These are phyloP conservation scores for Colletotrichum gloeosporioides DNA, from an alignment of 2,329 filamentous ascomycete species.

Conservation along the genomic window DNA sequence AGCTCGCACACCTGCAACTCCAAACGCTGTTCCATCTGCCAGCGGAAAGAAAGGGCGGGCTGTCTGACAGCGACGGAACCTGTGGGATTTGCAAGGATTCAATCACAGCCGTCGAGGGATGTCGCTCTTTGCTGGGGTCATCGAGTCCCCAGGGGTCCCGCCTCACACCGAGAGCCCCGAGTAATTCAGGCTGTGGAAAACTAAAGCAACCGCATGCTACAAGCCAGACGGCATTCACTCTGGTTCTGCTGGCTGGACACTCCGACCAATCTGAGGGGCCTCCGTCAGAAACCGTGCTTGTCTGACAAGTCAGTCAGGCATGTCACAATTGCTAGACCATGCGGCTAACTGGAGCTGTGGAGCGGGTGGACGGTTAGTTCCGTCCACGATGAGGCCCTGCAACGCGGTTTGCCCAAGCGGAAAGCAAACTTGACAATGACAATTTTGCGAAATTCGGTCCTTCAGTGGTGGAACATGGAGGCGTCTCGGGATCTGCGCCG, in stretches of 20 bases:
- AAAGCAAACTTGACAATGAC: background rate
- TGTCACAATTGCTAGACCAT: background rate
- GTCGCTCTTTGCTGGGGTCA: background rate
- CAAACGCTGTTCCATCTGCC: no score
- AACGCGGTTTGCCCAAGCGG: background rate
- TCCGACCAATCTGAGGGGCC: background rate
- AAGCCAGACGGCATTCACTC: background rate
- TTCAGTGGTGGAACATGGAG: background rate
- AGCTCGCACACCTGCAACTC: no score
- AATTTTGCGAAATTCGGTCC: background rate
- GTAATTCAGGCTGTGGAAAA: background rate
- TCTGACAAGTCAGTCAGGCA: background rate
- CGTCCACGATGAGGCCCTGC: background rate
- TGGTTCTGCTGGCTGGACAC: background rate
- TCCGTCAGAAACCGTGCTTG: background rate
- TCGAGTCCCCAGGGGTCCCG: background rate
- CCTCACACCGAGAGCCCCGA: background rate
- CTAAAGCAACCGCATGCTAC: background rate
- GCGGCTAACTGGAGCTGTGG: slow-evolving; percentile 5
- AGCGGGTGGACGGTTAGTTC: background rate
- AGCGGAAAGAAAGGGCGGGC: no score
- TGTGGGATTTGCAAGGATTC: background rate
- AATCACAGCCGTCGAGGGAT: background rate
- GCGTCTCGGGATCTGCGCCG: background rate
- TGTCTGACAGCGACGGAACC: background rate